Conservation (phyloP, 768 basidiomycete genomes). For the Panus rudis region DNA sequence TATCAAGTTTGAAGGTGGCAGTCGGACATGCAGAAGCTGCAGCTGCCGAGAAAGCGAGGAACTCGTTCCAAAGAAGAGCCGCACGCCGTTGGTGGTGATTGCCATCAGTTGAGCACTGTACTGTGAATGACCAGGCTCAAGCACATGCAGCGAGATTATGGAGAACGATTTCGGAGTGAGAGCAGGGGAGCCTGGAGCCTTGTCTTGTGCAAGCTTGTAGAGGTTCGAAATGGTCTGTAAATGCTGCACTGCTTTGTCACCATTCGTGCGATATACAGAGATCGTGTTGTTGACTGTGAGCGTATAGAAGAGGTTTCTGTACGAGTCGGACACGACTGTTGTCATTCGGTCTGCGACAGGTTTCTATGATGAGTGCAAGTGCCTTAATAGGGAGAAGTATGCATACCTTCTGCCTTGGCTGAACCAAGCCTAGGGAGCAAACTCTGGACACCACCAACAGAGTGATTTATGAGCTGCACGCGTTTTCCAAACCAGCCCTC, state of each 20-base stretch:
- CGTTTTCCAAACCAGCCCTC: slow-evolving; percentile 92
- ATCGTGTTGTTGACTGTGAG: slow-evolving; percentile 62
- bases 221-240: slow-evolving; percentile 71
- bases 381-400: neutral
- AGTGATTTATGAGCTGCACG: slow-evolving; percentile 81
- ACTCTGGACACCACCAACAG: slow-evolving; percentile 70
- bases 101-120: slow-evolving; percentile 71
- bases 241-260: slow-evolving; percentile 62
- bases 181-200: slow-evolving; percentile 70
- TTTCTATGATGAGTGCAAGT: neutral
- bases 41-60: slow-evolving; percentile 36
- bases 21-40: slow-evolving; percentile 70
- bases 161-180: slow-evolving; percentile 64
- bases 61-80: slow-evolving; percentile 65
- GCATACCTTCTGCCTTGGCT: slow-evolving; percentile 58
- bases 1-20: slow-evolving; percentile 68
- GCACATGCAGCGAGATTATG: slow-evolving; percentile 62
- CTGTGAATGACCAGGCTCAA: slow-evolving; percentile 62
- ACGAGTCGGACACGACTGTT: slow-evolving; percentile 56
- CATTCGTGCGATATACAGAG: slow-evolving; percentile 54
- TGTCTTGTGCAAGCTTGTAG: slow-evolving; percentile 72
- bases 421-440: slow-evolving; percentile 70
- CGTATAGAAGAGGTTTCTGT: slow-evolving; percentile 72
- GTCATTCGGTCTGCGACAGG: slow-evolving; percentile 58
- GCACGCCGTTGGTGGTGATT: slow-evolving; percentile 73